These are phyloP conservation scores for Fomitopsis palustris DNA, from an alignment of 1,284 basidiomycete species.

Conservation along the genomic window DNA sequence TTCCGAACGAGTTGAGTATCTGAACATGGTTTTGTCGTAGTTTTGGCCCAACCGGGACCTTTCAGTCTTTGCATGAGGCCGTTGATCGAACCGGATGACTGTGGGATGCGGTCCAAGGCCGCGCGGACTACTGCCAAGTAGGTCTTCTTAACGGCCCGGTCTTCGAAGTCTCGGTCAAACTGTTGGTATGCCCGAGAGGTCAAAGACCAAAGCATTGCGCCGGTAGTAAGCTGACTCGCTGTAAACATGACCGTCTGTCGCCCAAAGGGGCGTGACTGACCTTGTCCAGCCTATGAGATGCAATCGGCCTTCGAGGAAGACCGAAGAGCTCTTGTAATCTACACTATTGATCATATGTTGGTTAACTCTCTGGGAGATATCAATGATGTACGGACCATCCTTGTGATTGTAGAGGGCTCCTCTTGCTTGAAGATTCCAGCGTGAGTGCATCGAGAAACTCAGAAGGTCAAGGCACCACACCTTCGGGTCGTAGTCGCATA, in stretches of 20 bases:
- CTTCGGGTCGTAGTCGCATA: too few relatives aligned
- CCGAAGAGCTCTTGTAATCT: conserved; percentile 32
- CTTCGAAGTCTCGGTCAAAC: too few relatives aligned
- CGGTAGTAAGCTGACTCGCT: too few relatives aligned
- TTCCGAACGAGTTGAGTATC: background rate
- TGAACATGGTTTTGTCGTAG: background rate
- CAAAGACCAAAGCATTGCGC: too few relatives aligned
- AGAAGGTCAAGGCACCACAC: too few relatives aligned
- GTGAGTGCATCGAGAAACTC: too few relatives aligned
- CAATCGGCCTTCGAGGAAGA: conserved; percentile 36
- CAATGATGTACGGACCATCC: too few relatives aligned
- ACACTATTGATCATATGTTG: conserved; percentile 24
- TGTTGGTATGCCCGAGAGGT: too few relatives aligned
- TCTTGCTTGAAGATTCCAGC: too few relatives aligned
- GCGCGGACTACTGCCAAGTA: background rate
- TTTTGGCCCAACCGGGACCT: background rate
- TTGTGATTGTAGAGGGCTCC: too few relatives aligned
- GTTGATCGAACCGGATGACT: background rate
- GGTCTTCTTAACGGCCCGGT: background rate
- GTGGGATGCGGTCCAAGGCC: background rate
- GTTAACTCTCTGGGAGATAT: too few relatives aligned
- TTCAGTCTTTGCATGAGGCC: background rate
- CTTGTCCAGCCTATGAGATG: conserved; percentile 72
- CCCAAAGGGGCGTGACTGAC: conserved; percentile 26
- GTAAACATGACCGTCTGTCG: too few relatives aligned